These are phyloP conservation scores for Coemansia sp. DNA, from an alignment of 192 early-diverging fungal genomes.

Conservation along the genomic window DNA sequence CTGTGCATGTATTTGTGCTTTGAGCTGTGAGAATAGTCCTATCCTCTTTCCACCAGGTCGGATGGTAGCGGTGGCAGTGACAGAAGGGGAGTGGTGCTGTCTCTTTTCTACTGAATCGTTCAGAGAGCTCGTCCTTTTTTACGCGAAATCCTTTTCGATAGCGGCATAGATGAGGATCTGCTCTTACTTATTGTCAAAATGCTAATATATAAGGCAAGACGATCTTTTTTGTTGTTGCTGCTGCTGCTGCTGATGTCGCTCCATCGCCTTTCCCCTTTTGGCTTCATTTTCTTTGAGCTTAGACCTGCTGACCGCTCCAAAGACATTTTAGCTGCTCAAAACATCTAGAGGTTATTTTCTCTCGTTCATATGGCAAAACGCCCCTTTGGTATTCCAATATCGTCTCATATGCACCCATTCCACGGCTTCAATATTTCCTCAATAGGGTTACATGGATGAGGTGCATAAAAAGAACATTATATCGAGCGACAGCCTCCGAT, in stretches of 20 bases:
- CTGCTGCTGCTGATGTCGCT: too few relatives aligned
- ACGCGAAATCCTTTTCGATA: background rate
- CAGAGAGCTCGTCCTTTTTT: background rate
- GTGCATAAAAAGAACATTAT: slow-evolving; percentile 71
- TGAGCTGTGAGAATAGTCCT: too few relatives aligned
- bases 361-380: background rate
- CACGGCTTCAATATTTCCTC: background rate
- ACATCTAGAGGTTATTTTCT: background rate
- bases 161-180: background rate
- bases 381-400: background rate
- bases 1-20: background rate
- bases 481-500: slow-evolving; percentile 72
- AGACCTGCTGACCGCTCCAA: background rate
- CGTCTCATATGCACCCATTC: background rate
- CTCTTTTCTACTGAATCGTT: background rate
- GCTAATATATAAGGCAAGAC: slow-evolving; percentile 2
- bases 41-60: background rate
- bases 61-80: background rate
- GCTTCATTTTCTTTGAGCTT: background rate
- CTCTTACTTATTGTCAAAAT: background rate
- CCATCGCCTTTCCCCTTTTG: background rate
- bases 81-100: background rate
- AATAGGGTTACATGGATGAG: slow-evolving; percentile 71
- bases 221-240: slow-evolving; percentile 8
- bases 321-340: background rate